These are phyloP conservation scores for Colletotrichum viniferum DNA, from an alignment of 2,329 filamentous ascomycete genomes.

Conservation along the genomic window DNA sequence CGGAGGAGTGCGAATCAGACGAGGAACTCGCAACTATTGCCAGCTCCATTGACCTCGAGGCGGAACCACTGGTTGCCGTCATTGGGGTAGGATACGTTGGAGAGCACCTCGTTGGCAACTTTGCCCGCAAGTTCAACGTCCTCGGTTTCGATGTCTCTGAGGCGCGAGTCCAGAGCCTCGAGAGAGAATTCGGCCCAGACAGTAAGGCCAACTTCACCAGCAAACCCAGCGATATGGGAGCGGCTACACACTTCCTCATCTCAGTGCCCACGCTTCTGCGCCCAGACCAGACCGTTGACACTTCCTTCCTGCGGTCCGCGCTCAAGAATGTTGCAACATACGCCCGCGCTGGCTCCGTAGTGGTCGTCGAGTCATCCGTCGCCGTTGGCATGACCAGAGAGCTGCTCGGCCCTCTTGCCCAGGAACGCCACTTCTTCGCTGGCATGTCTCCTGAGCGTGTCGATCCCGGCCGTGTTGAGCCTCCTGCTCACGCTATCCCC, in stretches of 20 bases:
- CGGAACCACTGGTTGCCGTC: constrained; percentile 46
- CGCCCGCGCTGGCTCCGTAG: constrained; percentile 47
- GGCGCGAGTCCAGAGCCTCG: constrained; percentile 38
- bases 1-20: constrained; percentile 22
- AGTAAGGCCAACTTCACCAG: constrained; percentile 40
- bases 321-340: constrained; percentile 43
- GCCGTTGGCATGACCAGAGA: constrained; percentile 58
- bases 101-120: constrained; percentile 49
- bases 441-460: constrained; percentile 59
- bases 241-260: constrained; percentile 57
- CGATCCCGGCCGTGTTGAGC: constrained; percentile 52
- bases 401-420: constrained; percentile 50
- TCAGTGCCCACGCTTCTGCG: constrained; percentile 56
- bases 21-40: constrained; percentile 18
- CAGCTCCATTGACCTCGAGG: constrained; percentile 19
- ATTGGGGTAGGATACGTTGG: constrained; percentile 60
- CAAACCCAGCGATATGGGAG: constrained; percentile 36
- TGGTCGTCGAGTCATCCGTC: constrained; percentile 59
- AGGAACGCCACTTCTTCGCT: constrained; percentile 43
- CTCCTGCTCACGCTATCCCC: constrained; percentile 48
- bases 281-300: constrained; percentile 50
- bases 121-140: constrained; percentile 43
- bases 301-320: constrained; percentile 49
- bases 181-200: constrained; percentile 28
- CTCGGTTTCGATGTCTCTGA: constrained; percentile 55